A percentile compares a stretch with the other conserved stretches of the same genome.
Conservation (phyloP, 768 basidiomycete species). For the Leccinum barrowsii region DNA sequence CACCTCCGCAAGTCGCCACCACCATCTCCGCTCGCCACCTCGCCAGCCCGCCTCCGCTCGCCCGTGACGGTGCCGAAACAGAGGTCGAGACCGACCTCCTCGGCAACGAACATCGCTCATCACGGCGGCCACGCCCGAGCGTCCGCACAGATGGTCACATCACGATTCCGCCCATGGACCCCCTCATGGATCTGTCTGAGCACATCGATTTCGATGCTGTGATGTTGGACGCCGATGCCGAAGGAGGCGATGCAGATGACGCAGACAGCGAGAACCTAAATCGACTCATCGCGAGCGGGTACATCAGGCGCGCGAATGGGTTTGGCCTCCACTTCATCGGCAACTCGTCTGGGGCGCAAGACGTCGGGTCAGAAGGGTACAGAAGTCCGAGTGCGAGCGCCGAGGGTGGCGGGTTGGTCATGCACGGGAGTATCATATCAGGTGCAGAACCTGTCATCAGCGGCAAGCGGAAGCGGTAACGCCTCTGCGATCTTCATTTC, state of each 20-base stretch:
- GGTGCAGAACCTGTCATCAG: constrained; percentile 19
- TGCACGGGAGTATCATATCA: neutral
- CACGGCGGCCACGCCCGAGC: constrained; percentile 18
- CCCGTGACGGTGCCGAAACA: constrained; percentile 32
- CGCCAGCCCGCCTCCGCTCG: constrained; percentile 21
- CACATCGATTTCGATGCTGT: constrained; percentile 23
- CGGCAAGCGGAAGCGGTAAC: constrained; percentile 25
- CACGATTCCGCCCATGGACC: constrained; percentile 2
- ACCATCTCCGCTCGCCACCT: constrained; percentile 12
- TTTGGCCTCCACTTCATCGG: constrained; percentile 15
- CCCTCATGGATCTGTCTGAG: constrained; percentile 7
- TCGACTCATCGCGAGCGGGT: neutral
- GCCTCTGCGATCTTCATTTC: neutral
- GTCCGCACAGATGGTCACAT: constrained; percentile 29
- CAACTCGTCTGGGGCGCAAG: constrained; percentile 10
- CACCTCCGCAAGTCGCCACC: neutral
- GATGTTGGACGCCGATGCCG: constrained; percentile 26
- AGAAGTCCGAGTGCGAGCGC: constrained; percentile 18
- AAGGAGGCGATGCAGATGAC: constrained; percentile 6
- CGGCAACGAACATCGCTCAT: constrained; percentile 6
- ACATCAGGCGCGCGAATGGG: neutral
- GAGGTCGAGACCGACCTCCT: constrained; percentile 30
- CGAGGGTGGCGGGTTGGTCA: constrained; percentile 7
- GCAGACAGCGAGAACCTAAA: constrained; percentile 10
- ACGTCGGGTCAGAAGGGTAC: constrained; percentile 23